A percentile compares a stretch with the other conserved stretches of the same genome.
These are phyloP conservation scores for Trametes villosa DNA, from an alignment of 768 basidiomycete species.

Conservation along the genomic window DNA sequence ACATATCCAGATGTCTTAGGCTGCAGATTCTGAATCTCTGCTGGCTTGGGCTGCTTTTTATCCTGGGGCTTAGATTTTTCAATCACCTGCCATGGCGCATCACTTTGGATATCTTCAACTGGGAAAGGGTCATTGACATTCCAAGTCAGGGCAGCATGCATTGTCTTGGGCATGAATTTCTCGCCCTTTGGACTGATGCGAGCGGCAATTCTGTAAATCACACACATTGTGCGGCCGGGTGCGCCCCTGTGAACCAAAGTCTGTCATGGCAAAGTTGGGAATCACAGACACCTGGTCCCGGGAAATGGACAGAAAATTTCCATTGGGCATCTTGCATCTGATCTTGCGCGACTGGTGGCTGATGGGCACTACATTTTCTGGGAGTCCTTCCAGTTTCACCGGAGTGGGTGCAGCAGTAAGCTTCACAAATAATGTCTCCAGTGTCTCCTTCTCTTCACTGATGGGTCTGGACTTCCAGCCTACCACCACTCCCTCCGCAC, in stretches of 20 bases:
- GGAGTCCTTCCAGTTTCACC: slow-evolving; percentile 26
- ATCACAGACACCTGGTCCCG: slow-evolving; percentile 24
- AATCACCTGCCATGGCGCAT: too few relatives aligned
- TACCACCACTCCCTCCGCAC: slow-evolving; percentile 28
- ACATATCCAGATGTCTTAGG: background rate
- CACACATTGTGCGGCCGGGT: slow-evolving; percentile 19
- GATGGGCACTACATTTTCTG: slow-evolving; percentile 30
- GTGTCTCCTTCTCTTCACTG: background rate
- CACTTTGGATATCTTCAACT: too few relatives aligned
- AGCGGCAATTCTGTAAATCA: slow-evolving; percentile 14
- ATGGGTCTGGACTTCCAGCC: slow-evolving; percentile 19
- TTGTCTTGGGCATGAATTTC: too few relatives aligned
- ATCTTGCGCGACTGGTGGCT: slow-evolving; percentile 1
- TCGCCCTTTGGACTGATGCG: slow-evolving; percentile 26
- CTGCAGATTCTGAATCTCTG: background rate
- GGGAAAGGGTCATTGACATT: too few relatives aligned
- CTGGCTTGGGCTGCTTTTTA: too few relatives aligned
- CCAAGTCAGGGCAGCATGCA: too few relatives aligned
- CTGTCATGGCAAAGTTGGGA: slow-evolving; percentile 35
- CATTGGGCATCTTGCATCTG: slow-evolving; percentile 22
- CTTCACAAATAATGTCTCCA: slow-evolving; percentile 31
- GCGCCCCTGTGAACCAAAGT: slow-evolving; percentile 29
- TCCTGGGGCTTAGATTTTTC: too few relatives aligned
- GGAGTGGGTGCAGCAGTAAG: slow-evolving; percentile 10
- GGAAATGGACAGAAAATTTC: slow-evolving; percentile 1